Evolutionary conservation across 2,329 filamentous ascomycete species (phyloP).

Genomic region (Trichocomaceae sp.): DNA sequence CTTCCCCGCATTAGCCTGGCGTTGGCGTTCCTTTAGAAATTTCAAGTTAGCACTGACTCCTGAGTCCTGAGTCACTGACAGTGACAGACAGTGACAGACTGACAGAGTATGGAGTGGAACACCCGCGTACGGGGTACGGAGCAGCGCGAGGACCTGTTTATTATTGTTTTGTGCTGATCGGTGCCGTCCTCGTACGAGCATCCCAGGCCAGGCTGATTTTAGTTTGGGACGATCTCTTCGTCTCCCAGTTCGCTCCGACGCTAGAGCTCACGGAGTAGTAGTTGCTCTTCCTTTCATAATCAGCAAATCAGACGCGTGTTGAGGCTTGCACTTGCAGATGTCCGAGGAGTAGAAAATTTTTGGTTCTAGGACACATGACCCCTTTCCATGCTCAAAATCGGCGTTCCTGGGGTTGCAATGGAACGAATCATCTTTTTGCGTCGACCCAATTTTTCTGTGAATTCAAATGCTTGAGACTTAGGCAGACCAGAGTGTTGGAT

Average conservation of each 20-base stretch:
- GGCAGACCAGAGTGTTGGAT: background rate
- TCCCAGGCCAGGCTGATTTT: background rate
- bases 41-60: too few species aligned
- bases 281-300: background rate
- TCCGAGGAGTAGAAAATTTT: background rate
- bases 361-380: background rate
- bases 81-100: too few species aligned
- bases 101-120: background rate
- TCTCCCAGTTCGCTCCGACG: constrained; percentile 3
- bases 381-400: background rate
- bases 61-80: too few species aligned
- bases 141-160: background rate
- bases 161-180: constrained; percentile 4
- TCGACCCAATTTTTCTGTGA: background rate
- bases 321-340: background rate
- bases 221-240: constrained; percentile 4
- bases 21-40: background rate
- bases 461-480: background rate
- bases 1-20: constrained; percentile 5
- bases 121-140: background rate
- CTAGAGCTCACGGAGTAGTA: constrained; percentile 2
- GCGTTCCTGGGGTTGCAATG: background rate
- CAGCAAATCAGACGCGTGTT: background rate
- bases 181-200: background rate
- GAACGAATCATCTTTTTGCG: background rate